Conservation (phyloP, 768 basidiomycete species). For the Melanogaster broomeanus region DNA sequence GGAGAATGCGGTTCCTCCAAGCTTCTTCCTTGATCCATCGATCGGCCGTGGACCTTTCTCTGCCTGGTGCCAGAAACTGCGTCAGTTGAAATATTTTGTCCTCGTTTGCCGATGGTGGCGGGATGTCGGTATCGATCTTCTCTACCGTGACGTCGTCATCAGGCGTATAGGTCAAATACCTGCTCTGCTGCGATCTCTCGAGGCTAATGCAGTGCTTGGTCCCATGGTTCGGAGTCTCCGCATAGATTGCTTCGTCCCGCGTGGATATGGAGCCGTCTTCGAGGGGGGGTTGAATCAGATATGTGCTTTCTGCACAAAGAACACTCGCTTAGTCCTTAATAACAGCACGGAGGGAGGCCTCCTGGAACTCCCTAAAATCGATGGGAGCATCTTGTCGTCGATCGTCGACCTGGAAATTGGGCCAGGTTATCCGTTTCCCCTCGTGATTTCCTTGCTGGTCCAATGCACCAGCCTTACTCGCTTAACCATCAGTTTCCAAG, state of each 20-base stretch:
- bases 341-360: not conserved
- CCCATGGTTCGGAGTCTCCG: conserved; percentile 1
- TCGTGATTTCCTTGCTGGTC: not conserved
- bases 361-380: not conserved
- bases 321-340: not conserved
- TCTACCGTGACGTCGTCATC: too few relatives aligned
- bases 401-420: not conserved
- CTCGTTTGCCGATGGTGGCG: too few relatives aligned
- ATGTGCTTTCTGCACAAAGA: not conserved
- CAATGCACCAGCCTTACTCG: not conserved
- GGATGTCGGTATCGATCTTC: too few relatives aligned
- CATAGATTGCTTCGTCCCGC: not conserved
- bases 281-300: not conserved
- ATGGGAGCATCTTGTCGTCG: not conserved
- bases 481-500: not conserved
- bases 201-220: conserved; percentile 3
- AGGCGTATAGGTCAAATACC: conserved; percentile 23
- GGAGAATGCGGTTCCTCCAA: too few relatives aligned
- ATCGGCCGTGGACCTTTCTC: too few relatives aligned
- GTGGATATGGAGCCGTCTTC: not conserved
- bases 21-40: too few relatives aligned
- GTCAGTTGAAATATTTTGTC: too few relatives aligned
- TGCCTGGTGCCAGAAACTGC: too few relatives aligned
- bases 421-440: not conserved
- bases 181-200: conserved; percentile 21